phyloP scores from a whole-genome alignment of 768 basidiomycete species.

The Kwoniella dejecticola region DNA sequence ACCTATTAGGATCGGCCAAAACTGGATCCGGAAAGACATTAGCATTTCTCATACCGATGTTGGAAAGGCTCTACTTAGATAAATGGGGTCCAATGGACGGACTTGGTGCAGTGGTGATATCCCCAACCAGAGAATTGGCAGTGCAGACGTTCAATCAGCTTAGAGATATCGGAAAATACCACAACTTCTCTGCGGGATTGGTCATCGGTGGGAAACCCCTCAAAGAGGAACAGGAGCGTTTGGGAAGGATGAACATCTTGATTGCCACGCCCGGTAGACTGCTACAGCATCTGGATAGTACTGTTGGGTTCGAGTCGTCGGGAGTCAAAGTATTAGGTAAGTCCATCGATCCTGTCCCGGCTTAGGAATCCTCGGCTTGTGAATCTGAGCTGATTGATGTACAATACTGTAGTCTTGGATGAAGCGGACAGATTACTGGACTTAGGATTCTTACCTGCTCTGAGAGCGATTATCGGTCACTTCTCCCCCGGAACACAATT shows the following conservation, averaged over 20 bases:
- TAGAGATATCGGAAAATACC: slow-evolving; percentile 86
- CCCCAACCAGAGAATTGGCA: slow-evolving; percentile 90
- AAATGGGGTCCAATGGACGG: slow-evolving; percentile 76
- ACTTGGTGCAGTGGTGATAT: slow-evolving; percentile 85
- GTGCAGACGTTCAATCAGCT: slow-evolving; percentile 98
- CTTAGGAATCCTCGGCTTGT: too few species aligned
- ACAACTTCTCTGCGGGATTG: slow-evolving; percentile 88
- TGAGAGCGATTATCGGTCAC: slow-evolving; percentile 87
- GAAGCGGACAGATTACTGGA: slow-evolving; percentile 96
- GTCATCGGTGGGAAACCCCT: slow-evolving; percentile 96
- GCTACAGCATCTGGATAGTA: slow-evolving; percentile 97
- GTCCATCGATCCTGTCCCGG: slow-evolving; percentile 53
- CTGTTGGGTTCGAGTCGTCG: slow-evolving; percentile 86
- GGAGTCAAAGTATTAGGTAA: slow-evolving; percentile 86
- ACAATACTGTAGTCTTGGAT: slow-evolving; percentile 69
- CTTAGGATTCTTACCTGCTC: slow-evolving; percentile 87
- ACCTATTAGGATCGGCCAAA: slow-evolving; percentile 69
- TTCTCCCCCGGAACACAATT: slow-evolving; percentile 61
- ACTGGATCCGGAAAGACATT: slow-evolving; percentile 76
- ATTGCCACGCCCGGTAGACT: slow-evolving; percentile 94
- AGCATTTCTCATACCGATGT: slow-evolving; percentile 69
- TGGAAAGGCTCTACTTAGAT: slow-evolving; percentile 67
- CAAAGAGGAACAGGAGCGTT: slow-evolving; percentile 84
- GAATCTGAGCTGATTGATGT: too few species aligned
- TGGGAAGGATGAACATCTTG: slow-evolving; percentile 96